Base-by-base conservation (phyloP, 805 yeast species). In the Kurtzmaniella cleridarum region DNA sequence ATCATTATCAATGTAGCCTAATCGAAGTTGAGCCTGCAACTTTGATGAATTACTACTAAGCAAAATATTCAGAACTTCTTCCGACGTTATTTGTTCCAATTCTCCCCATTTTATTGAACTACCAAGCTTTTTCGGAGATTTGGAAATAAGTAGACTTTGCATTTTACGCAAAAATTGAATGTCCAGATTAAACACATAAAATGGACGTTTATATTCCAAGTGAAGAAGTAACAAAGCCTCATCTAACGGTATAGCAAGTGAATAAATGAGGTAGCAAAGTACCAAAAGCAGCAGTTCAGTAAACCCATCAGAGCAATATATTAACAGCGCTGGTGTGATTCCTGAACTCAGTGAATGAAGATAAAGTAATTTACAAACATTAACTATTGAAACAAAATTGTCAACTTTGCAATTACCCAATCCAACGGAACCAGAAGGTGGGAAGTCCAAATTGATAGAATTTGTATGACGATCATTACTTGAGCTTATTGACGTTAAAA, bases 281-380 rank as follows among this genome's bases (percentile, higher is more conserved):
- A 78, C 75, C 30, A 90, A 59, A n/a, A 91, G 69, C 4, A 95
- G 79, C 37, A 90, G 83, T 54, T 89, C 96, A 0, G 96, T 87
- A 59, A 90, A 91, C 0, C 98, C 98, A 60, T 91, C 96, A 2
- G 85, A 76, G 53, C 96, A 88, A 54, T 79, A 82, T 8, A 90
- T 64, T 43, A 90, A 67, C 0, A 79, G 64, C 3, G 77, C 71
- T 36, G 66, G 42, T 2, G 48, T 54, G 16, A 41, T 49, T 8
- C 62, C 54, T 43, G 50, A 44, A 1, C 60, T 51, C 0, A 60
- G 52, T 12, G 64, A 54, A 41, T 57, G 55, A 3, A 64, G 45
- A 43, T 79, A 79, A 13, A 89, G 62, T 30, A 84, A 61, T 55
- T 84, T 85, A 58, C 93, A 80, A 14, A 84, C 64, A 46, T 81